Evolutionary conservation across 106 monocot genomes (phyloP), one percentile per base, ranked within the genome.

Genomic region (Allium fistulosum): DNA sequence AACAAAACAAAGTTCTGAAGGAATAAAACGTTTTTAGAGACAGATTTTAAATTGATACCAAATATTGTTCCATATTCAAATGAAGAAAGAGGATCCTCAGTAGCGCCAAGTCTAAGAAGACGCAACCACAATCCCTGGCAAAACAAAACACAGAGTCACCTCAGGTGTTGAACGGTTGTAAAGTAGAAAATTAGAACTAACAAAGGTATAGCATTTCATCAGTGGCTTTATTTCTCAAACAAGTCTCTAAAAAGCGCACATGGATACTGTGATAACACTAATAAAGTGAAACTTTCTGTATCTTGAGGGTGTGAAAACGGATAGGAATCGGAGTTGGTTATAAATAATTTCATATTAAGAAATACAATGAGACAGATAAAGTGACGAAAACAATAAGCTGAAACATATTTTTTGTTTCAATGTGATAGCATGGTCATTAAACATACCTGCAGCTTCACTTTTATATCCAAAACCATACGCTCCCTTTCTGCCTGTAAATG

Each of bases 61-160:
- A 99, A 87, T 66, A 99, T 99, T 52, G 99, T 99, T 78, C 99
- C 99, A 76, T 99, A 93, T 79, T 99, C 99, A 87, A 99, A 99
- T 58, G 99, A 99, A 76, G 99, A 93, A 66, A 99, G 91, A 69
- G 99, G 99, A 85, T 99, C 99, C 57, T 99, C 99, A 67, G 99
- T 93, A 65, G 90, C 90, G 17, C 99, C 90, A 75, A 99, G 90
- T 74, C 87, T 93, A 61, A 99, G 80, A 75, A 99, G 90, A 49
- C 92, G 89, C 76, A 90, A 74, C 99, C 99, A 99, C 50, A 99
- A 79, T 67, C 99, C 92, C 99, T 99, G 49, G 48, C 53, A 69
- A 46, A 37, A 37, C 37, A 37, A 22, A 37, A 37, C 37, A 28
- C 28, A 37, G 2, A 37, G 37, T 37, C 37, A 37, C 37, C 37